Conservation (phyloP, 148 eudicot species). For the Vaccinium vitisidaea region DNA sequence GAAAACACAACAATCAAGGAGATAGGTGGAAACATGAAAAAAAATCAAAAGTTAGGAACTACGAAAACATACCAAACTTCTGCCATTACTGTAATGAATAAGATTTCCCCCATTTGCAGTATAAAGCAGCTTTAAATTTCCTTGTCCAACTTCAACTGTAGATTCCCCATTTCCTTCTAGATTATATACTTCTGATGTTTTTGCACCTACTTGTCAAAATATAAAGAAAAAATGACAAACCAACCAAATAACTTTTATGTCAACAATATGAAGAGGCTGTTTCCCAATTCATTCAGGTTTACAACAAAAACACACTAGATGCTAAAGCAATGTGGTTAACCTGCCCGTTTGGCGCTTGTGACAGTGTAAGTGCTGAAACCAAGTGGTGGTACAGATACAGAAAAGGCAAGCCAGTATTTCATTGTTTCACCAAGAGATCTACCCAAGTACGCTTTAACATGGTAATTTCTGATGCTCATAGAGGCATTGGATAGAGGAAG, state of each 20-base stretch:
- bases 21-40: constrained; percentile 7
- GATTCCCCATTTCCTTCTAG: constrained; percentile 33
- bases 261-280: not conserved
- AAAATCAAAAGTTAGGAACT: not conserved
- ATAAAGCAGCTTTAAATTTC: constrained; percentile 49
- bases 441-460: constrained; percentile 58
- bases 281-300: constrained; percentile 4
- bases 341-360: constrained; percentile 46
- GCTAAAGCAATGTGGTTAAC: constrained; percentile 21
- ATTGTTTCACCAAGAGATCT: constrained; percentile 33
- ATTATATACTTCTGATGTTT: constrained; percentile 39
- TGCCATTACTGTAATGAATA: constrained; percentile 38
- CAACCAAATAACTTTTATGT: not conserved
- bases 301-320: constrained; percentile 9
- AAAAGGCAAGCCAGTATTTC: constrained; percentile 67
- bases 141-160: constrained; percentile 57
- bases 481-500: constrained; percentile 64
- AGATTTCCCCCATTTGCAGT: constrained; percentile 43
- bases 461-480: constrained; percentile 46
- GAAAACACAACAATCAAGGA: not conserved
- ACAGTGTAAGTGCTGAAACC: constrained; percentile 70
- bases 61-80: constrained; percentile 45
- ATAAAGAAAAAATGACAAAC: not conserved
- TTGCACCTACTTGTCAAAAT: constrained; percentile 36
- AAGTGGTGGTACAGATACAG: constrained; percentile 72